Percentiles rank a stretch among this genome's conserved stretches.
Evolutionary conservation across 306 rosid species (phyloP).

Genomic region (Prunus mongolica): DNA sequence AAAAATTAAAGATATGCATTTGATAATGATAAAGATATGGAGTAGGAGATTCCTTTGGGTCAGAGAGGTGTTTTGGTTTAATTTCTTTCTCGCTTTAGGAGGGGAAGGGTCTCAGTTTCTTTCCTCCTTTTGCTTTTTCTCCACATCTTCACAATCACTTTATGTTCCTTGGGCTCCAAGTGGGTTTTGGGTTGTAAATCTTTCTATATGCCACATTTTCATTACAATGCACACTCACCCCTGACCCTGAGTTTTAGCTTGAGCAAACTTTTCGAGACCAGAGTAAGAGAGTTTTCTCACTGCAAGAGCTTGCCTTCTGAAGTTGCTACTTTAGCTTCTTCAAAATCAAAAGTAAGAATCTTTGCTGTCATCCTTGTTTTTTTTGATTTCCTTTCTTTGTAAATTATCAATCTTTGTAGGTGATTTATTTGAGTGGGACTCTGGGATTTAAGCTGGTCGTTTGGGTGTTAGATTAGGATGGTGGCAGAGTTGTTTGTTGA

Average conservation of each 20-base stretch:
- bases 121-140: conserved; percentile 31
- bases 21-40: conserved; percentile 35
- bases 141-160: conserved; percentile 58
- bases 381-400: not conserved
- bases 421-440: not conserved
- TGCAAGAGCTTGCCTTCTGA: conserved; percentile 9
- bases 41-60: conserved; percentile 45
- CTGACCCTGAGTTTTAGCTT: conserved; percentile 10
- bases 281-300: conserved; percentile 15
- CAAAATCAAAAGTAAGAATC: not conserved
- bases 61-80: conserved; percentile 23
- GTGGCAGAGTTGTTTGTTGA: conserved; percentile 1
- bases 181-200: conserved; percentile 42
- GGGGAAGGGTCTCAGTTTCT: conserved; percentile 41
- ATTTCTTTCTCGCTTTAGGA: conserved; percentile 45
- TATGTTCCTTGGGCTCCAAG: conserved; percentile 56
- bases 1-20: conserved; percentile 28
- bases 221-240: conserved; percentile 17
- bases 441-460: conserved; percentile 6
- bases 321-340: not conserved
- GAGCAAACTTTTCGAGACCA: conserved; percentile 15
- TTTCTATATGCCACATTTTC: conserved; percentile 27
- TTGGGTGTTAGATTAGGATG: conserved; percentile 19
- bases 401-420: not conserved
- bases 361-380: not conserved